These are phyloP conservation scores for Fomitopsis pulvina DNA, from an alignment of 768 basidiomycete species.

Conservation along the genomic window DNA sequence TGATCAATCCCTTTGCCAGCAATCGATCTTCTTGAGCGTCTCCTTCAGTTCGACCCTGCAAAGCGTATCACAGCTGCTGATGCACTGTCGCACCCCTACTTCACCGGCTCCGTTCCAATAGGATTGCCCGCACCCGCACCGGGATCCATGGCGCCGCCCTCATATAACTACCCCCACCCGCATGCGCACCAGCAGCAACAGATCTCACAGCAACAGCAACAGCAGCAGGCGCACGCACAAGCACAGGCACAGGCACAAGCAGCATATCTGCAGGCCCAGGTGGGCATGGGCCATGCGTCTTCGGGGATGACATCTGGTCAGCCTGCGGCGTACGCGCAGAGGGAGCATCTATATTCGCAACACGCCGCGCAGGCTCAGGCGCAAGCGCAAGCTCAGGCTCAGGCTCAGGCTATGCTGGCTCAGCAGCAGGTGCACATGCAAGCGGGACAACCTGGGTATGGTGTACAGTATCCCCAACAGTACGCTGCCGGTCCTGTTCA, in stretches of 20 bases:
- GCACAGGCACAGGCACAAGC: constrained; percentile 22
- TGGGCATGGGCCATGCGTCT: constrained; percentile 6
- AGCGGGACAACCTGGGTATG: constrained; percentile 6
- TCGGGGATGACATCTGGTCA: background rate
- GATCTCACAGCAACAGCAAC: constrained; percentile 36
- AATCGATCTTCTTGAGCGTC: constrained; percentile 87
- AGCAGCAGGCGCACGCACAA: constrained; percentile 29
- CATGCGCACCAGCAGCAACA: constrained; percentile 44
- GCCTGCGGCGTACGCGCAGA: background rate
- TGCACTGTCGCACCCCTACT: constrained; percentile 90
- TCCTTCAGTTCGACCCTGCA: constrained; percentile 93
- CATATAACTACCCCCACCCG: constrained; percentile 59
- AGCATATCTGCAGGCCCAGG: constrained; percentile 28
- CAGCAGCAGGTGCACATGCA: constrained; percentile 24
- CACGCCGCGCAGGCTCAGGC: background rate
- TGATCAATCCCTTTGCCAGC: constrained; percentile 34
- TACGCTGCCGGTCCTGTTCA: background rate
- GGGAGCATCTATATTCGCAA: background rate
- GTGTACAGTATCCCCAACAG: constrained; percentile 9
- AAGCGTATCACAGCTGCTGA: constrained; percentile 89
- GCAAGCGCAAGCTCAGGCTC: constrained; percentile 21
- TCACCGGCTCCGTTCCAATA: constrained; percentile 40
- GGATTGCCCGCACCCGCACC: constrained; percentile 34
- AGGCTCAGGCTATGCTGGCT: constrained; percentile 32
- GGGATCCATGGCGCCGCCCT: constrained; percentile 60